A percentile compares a stretch with the other conserved stretches of the same genome.
Conservation (phyloP, 768 basidiomycete genomes). For the Suillus subalutaceus region DNA sequence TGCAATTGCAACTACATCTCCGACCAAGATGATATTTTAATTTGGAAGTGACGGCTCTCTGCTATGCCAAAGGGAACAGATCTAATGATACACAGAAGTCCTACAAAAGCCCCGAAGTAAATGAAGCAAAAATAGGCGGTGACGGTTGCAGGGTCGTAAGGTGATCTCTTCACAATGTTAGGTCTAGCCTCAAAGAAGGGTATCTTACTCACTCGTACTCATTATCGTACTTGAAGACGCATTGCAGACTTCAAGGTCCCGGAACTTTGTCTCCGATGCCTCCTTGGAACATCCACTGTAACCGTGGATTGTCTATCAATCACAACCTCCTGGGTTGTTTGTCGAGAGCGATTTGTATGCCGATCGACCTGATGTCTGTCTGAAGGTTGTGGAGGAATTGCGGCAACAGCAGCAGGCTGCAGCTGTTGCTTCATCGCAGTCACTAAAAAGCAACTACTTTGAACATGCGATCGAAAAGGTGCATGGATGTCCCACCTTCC, state of each 20-base stretch:
- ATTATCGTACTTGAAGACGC: conserved; percentile 38
- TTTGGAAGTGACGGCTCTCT: conserved; percentile 5
- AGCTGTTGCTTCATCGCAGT: conserved; percentile 27
- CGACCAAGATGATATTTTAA: background rate
- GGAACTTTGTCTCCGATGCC: conserved; percentile 34
- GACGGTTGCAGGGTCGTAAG: background rate
- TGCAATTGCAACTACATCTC: background rate
- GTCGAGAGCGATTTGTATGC: conserved; percentile 33
- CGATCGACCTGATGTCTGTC: conserved; percentile 26
- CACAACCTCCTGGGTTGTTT: conserved; percentile 27
- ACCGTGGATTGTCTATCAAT: conserved; percentile 32
- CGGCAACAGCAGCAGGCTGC: conserved; percentile 16
- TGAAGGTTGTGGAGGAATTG: conserved; percentile 23
- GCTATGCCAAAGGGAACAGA: conserved; percentile 17
- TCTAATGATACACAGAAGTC: conserved; percentile 9
- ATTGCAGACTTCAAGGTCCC: conserved; percentile 39
- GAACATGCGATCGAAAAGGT: background rate
- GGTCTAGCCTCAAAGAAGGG: conserved; percentile 1
- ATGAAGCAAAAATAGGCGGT: background rate
- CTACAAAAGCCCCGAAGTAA: background rate
- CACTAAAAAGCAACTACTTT: conserved; percentile 23
- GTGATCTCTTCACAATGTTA: conserved; percentile 1
- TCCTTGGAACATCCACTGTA: conserved; percentile 32
- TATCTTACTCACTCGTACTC: background rate
- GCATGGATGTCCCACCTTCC: conserved; percentile 50